phyloP scores from a whole-genome alignment of 306 rosid species.

The Pterocarpus macrocarpus region DNA sequence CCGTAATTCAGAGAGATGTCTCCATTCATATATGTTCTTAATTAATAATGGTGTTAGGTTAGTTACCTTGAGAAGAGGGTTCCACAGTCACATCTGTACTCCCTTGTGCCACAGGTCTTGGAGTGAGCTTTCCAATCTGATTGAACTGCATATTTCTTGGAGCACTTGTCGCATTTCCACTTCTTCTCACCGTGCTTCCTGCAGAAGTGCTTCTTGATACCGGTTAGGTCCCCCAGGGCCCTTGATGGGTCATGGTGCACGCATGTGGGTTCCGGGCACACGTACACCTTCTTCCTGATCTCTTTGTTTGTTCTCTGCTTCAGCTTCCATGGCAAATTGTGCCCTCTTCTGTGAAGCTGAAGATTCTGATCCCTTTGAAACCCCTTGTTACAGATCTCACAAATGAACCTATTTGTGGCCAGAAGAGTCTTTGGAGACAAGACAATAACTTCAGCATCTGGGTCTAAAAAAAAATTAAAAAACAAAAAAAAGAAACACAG shows the following conservation, averaged over 20 bases:
- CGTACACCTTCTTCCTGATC: constrained; percentile 74
- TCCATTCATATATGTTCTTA: too few species aligned
- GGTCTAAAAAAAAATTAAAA: constrained; percentile 54
- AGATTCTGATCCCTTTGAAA: constrained; percentile 87
- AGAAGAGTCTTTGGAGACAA: constrained; percentile 77
- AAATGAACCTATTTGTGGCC: constrained; percentile 77
- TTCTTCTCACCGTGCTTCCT: constrained; percentile 89
- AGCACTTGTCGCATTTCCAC: constrained; percentile 92
- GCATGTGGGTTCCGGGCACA: constrained; percentile 75
- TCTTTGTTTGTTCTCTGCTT: constrained; percentile 79
- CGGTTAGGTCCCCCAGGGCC: constrained; percentile 83
- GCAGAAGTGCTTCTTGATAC: constrained; percentile 82
- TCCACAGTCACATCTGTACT: constrained; percentile 90
- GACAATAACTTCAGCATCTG: constrained; percentile 81
- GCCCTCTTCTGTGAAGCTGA: constrained; percentile 86
- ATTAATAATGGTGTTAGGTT: background rate
- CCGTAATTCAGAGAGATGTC: too few species aligned
- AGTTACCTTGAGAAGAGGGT: constrained; percentile 86
- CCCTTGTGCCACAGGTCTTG: constrained; percentile 84
- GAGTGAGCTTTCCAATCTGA: constrained; percentile 92
- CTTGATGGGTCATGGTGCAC: constrained; percentile 82
- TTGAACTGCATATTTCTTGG: constrained; percentile 80
- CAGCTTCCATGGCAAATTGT: constrained; percentile 85
- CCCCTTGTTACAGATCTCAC: constrained; percentile 85
- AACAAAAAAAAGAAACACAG: too few species aligned